Evolutionary conservation across 805 yeast genomes (phyloP), one percentile per base, ranked within the genome.

Genomic region (Kodamaea leandrae): DNA sequence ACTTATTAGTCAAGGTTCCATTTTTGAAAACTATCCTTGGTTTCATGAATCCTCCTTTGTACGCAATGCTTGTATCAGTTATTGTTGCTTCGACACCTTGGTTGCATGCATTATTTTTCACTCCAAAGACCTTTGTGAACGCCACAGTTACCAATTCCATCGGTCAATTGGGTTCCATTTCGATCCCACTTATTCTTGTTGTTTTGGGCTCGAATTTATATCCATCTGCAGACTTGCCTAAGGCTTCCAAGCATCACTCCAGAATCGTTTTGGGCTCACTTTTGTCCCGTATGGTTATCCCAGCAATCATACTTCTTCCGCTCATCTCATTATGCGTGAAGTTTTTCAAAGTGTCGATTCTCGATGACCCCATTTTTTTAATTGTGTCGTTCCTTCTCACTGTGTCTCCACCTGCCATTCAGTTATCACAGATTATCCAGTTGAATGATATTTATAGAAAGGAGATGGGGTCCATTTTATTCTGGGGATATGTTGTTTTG

Each of bases 381-480:
- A 78, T 85, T 45, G 90, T 86, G 32, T 80, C 87, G 8, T 85
- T 85, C 54, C 71, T 85, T 21, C 71, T 85, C 47, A 84, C 90
- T 1, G 77, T 83, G 3, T 77, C 89, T 1, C 93, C 95, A 2
- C 93, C 95, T 2, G 93, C 91, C 4, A 84, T 85, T 49, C 95
- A 85, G 61, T 66, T 85, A 42, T 82, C 89, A 17, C 95, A 85
- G 57, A 85, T 85, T 46, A 83, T 88, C 41, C 91, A 83, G 55
- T 66, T 85, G 52, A 85, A 85, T 57, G 82, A 79, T 50, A 69
- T 84, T 34, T 85, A 77, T 59, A 90, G 85, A 56, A 80, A 77
- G 53, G 95, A 85, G 60, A 85, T 85, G 91, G 82, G 86, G 0
- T 87, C 87, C 20, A 84, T 85, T 13, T 65, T 85, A 48, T 85